These are phyloP conservation scores for Metarhizium album DNA, from an alignment of 2,329 filamentous ascomycete genomes.

Conservation along the genomic window DNA sequence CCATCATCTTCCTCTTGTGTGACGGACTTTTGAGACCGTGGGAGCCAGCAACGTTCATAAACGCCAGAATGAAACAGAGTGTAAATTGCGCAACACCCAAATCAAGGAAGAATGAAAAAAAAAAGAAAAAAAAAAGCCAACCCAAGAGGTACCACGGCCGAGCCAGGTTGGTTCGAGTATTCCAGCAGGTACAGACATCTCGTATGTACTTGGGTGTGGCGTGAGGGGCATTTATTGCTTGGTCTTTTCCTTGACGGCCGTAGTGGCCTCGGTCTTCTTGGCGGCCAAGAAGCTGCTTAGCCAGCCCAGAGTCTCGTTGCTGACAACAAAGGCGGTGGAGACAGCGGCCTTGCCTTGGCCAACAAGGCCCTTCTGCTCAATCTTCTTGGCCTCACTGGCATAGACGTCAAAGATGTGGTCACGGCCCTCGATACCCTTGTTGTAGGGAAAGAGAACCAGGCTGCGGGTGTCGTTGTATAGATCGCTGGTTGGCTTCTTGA, in stretches of 20 bases:
- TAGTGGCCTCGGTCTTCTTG: constrained; percentile 56
- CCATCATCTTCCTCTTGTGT: not conserved
- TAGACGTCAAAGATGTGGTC: constrained; percentile 51
- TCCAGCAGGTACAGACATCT: not conserved
- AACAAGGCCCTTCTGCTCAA: constrained; percentile 52
- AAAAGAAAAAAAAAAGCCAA: not conserved
- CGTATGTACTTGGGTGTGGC: not conserved
- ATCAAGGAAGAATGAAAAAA: not conserved
- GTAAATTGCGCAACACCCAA: not conserved
- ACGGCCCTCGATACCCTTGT: constrained; percentile 49
- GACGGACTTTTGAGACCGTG: too few relatives aligned
- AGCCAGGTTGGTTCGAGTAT: not conserved
- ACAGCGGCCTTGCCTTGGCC: constrained; percentile 60
- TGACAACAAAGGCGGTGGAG: constrained; percentile 55
- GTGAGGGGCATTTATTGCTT: constrained; percentile 27
- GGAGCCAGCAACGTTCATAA: not conserved
- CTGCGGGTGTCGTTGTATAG: constrained; percentile 54
- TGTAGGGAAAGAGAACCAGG: constrained; percentile 51
- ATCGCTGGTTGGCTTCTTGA: constrained; percentile 66
- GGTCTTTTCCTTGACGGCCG: constrained; percentile 40
- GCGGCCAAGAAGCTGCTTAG: constrained; percentile 45
- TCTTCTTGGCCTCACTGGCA: constrained; percentile 49
- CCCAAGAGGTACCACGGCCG: not conserved
- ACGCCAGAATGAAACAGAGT: not conserved
- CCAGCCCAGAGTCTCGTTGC: constrained; percentile 53